Evolutionary conservation across 192 early-diverging fungal species (phyloP), one percentile per base, ranked within the genome.

Genomic region (Spinellus fusiger): DNA sequence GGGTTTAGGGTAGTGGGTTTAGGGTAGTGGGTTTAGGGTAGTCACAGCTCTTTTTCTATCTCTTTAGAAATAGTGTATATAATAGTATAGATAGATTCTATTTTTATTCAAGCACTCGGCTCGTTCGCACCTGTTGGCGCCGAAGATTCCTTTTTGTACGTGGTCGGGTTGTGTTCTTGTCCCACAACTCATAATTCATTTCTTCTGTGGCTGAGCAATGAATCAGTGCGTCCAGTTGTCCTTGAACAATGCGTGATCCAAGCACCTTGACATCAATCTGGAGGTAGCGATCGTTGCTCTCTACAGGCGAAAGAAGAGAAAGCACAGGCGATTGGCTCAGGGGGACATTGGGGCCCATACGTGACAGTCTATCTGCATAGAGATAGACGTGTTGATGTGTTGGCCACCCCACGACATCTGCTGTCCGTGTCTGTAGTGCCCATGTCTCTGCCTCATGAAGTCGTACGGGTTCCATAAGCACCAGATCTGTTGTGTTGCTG

Each of bases 191-290:
- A 47, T 47, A 47, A n/a, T n/a, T n/a, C 16, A 58, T 1, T 20
- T 58, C 56, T 3, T 20, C 40, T n/a, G 40, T 5, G 13, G 40
- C 40, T 48, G 44, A 18, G 28, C 57, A 49, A 59, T 38, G 40
- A 12, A 44, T 44, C 3, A 44, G 40, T 3, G 40, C 40, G 18
- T 44, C 40, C 54, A 70, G 49, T 37, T 60, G 37, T 0, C 71
- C 74, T 44, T 78, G 57, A 27, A 83, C 76, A 20, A 83, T 62
- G 5, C 70, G 62, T 4, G 83, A 81, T 8, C 85, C 80, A 25
- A 88, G 78, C 28, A 91, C 86, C 64, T 89, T 83, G 28, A 91
- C 77, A 68, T 91, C 89, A 23, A 91, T 72, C 23, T 84, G 79
- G 70, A 91, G 59, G 61, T 86, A 89, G 9, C 55, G 73, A 50